Evolutionary conservation across 2,329 filamentous ascomycete species (phyloP).

Genomic region (Calonectria fujianensis): DNA sequence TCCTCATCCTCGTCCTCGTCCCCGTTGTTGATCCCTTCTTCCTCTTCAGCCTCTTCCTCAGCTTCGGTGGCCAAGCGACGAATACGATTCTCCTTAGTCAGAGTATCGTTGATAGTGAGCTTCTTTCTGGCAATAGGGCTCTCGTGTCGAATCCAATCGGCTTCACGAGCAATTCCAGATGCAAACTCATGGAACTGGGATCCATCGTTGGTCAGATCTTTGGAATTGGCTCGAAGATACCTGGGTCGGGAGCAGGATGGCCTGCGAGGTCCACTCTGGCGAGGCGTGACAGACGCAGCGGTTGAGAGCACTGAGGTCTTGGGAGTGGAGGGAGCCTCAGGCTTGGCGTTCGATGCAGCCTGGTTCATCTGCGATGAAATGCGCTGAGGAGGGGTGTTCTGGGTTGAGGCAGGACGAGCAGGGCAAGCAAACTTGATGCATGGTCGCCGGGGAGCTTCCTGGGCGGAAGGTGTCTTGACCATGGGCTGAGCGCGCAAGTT

Average conservation of each 20-base stretch:
- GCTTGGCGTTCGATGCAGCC: constrained; percentile 44
- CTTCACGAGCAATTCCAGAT: constrained; percentile 85
- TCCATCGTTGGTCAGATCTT: constrained; percentile 72
- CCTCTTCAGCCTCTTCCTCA: constrained; percentile 90
- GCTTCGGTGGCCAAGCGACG: constrained; percentile 90
- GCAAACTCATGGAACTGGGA: constrained; percentile 93
- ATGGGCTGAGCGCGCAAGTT: constrained; percentile 60
- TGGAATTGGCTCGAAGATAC: constrained; percentile 71
- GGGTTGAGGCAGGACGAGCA: constrained; percentile 68
- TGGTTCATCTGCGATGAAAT: constrained; percentile 29
- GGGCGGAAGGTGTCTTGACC: constrained; percentile 58
- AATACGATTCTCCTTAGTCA: constrained; percentile 92
- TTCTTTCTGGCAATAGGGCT: constrained; percentile 78
- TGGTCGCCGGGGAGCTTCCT: constrained; percentile 70
- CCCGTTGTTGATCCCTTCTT: constrained; percentile 74
- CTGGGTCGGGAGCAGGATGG: constrained; percentile 59
- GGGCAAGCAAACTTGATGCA: constrained; percentile 87
- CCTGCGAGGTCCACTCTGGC: constrained; percentile 51
- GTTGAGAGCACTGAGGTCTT: constrained; percentile 52
- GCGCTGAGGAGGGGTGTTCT: constrained; percentile 61
- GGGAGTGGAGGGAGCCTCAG: constrained; percentile 58
- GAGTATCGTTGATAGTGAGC: constrained; percentile 91
- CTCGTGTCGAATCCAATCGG: constrained; percentile 91
- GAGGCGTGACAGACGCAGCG: constrained; percentile 50
- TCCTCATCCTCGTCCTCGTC: constrained; percentile 61